Conservation (phyloP, 2,329 filamentous ascomycete genomes). For the Colletotrichum nymphaeae region DNA sequence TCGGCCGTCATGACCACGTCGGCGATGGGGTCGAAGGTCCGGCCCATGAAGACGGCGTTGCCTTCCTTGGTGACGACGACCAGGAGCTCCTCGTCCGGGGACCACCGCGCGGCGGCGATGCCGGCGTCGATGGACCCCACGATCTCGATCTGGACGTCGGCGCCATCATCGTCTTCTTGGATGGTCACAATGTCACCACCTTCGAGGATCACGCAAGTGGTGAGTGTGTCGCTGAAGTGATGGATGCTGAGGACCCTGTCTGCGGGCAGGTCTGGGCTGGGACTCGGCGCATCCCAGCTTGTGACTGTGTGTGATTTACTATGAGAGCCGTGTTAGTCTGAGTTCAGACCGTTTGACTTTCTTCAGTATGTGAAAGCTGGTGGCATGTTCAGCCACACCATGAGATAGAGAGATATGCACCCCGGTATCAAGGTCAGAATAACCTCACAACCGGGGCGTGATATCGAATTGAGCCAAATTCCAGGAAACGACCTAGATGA, state of each 20-base stretch:
- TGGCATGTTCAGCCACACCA: constrained; percentile 16
- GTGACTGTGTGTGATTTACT: constrained; percentile 65
- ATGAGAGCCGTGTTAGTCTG: constrained; percentile 37
- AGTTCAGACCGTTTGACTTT: constrained; percentile 13
- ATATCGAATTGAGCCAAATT: background rate
- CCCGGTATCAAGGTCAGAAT: background rate
- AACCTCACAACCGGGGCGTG: background rate
- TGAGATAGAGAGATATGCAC: background rate
- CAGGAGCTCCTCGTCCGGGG: constrained; percentile 92
- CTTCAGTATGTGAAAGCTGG: background rate
- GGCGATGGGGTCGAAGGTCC: constrained; percentile 85
- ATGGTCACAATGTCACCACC: constrained; percentile 93
- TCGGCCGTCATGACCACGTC: constrained; percentile 78
- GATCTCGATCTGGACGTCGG: constrained; percentile 87
- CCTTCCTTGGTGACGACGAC: constrained; percentile 83
- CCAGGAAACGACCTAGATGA: background rate
- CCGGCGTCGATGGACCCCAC: constrained; percentile 94
- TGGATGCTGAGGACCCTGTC: constrained; percentile 85
- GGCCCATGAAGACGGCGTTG: constrained; percentile 91
- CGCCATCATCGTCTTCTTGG: constrained; percentile 68
- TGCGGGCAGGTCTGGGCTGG: constrained; percentile 77
- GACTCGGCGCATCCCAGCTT: constrained; percentile 89
- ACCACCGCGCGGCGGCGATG: constrained; percentile 91
- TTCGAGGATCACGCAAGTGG: constrained; percentile 84
- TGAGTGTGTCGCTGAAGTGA: constrained; percentile 83